Conservation (phyloP, 768 basidiomycete species). For the Galerina sulciceps region DNA sequence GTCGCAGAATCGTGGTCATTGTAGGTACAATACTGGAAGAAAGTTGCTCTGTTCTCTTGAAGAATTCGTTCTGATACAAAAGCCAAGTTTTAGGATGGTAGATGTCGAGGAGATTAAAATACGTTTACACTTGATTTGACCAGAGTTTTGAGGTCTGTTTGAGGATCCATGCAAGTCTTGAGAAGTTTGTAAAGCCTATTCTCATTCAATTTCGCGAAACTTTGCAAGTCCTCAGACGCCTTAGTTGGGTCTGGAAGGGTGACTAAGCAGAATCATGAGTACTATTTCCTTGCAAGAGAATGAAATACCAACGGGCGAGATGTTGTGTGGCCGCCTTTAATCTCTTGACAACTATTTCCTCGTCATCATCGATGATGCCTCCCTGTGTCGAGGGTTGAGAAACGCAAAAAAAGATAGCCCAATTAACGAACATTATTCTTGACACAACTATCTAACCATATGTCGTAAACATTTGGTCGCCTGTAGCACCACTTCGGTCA, state of each 20-base stretch:
- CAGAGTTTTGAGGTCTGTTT: constrained; percentile 80
- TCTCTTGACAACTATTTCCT: constrained; percentile 59
- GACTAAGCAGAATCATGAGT: constrained; percentile 33
- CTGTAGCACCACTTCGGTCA: constrained; percentile 32
- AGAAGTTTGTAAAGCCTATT: constrained; percentile 83
- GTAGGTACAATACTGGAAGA: constrained; percentile 65
- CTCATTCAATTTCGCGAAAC: constrained; percentile 90
- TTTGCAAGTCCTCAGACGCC: constrained; percentile 74
- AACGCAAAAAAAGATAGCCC: background rate
- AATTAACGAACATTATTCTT: constrained; percentile 76
- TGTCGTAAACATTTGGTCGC: constrained; percentile 71
- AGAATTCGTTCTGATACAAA: constrained; percentile 69
- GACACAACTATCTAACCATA: constrained; percentile 74
- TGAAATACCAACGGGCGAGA: constrained; percentile 57
- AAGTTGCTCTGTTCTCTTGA: constrained; percentile 74
- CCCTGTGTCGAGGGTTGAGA: constrained; percentile 52
- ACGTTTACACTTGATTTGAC: constrained; percentile 73
- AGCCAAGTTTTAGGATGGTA: background rate
- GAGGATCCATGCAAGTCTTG: constrained; percentile 80
- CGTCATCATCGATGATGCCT: constrained; percentile 86
- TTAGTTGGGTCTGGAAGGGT: constrained; percentile 73
- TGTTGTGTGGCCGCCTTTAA: constrained; percentile 60
- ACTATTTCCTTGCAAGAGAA: background rate
- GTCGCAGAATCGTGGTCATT: constrained; percentile 71
- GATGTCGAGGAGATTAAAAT: background rate